A percentile compares a stretch with the other conserved stretches of the same genome.
phyloP scores from a whole-genome alignment of 2,329 filamentous ascomycete genomes.

The Arthrobotrys entomopaga region DNA sequence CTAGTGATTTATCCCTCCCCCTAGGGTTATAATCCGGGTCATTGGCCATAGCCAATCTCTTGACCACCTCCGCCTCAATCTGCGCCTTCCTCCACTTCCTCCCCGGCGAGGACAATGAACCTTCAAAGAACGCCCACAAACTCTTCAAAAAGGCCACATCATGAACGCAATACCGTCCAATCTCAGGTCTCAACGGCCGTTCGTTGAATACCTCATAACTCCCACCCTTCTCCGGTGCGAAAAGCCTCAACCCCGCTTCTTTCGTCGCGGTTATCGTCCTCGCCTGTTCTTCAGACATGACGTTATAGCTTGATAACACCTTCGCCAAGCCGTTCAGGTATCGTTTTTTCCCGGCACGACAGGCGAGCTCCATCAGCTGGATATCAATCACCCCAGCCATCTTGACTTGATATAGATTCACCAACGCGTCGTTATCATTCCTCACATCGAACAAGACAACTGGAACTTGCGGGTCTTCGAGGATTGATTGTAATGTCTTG shows the following conservation, averaged over 20 bases:
- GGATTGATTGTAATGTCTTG: slow-evolving; percentile 62
- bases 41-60: slow-evolving; percentile 60
- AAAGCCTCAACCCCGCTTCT: slow-evolving; percentile 62
- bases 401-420: slow-evolving; percentile 63
- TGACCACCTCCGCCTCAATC: slow-evolving; percentile 58
- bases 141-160: slow-evolving; percentile 64
- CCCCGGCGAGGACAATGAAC: slow-evolving; percentile 43
- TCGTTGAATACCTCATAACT: slow-evolving; percentile 65
- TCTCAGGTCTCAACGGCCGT: slow-evolving; percentile 63
- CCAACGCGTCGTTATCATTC: slow-evolving; percentile 70
- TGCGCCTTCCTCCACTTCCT: slow-evolving; percentile 48
- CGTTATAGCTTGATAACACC: slow-evolving; percentile 61
- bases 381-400: slow-evolving; percentile 66
- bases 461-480: slow-evolving; percentile 63
- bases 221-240: slow-evolving; percentile 64
- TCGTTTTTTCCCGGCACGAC: slow-evolving; percentile 35
- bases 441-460: slow-evolving; percentile 72
- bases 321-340: slow-evolving; percentile 62
- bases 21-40: slow-evolving; percentile 57
- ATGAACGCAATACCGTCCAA: slow-evolving; percentile 65
- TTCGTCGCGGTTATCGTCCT: slow-evolving; percentile 61
- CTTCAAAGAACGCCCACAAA: slow-evolving; percentile 60
- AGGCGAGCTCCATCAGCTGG: slow-evolving; percentile 69
- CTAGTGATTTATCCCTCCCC: slow-evolving; percentile 60
- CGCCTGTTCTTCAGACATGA: slow-evolving; percentile 38